Evolutionary conservation across 371 early-diverging fungal genomes (phyloP).

Genomic region (Mortierella sp.): DNA sequence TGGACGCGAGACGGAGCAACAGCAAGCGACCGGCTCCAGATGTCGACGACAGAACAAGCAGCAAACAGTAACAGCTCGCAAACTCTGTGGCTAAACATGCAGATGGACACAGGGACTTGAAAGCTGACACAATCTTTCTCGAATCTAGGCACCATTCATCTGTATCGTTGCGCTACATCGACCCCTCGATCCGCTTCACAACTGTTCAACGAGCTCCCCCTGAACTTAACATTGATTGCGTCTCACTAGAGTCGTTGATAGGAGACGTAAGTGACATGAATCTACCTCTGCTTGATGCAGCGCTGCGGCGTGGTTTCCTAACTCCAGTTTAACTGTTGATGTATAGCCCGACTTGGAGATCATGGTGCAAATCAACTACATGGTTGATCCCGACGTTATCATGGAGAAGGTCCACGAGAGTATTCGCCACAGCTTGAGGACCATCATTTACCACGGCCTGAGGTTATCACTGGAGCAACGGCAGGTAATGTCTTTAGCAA

Average conservation of each 20-base stretch:
- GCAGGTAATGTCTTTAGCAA: no score
- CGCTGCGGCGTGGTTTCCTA: no score
- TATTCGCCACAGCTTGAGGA: slow-evolving; percentile 25
- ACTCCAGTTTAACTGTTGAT: no score
- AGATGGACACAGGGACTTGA: no score
- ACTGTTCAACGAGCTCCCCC: slow-evolving; percentile 26
- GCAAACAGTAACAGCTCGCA: no score
- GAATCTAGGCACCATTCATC: no score
- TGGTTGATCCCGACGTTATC: slow-evolving; percentile 58
- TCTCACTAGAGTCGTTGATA: slow-evolving; percentile 30
- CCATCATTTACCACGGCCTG: slow-evolving; percentile 51
- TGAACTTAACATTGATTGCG: slow-evolving; percentile 25
- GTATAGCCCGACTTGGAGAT: slow-evolving; percentile 40
- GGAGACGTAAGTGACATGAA: slow-evolving; percentile 38
- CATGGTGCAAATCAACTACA: slow-evolving; percentile 62
- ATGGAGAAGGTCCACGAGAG: slow-evolving; percentile 46
- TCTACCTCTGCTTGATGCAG: no score
- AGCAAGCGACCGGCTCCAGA: no score
- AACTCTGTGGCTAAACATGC: no score
- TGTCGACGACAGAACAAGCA: no score
- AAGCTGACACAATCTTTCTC: no score
- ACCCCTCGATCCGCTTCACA: slow-evolving; percentile 27
- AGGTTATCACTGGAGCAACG: slow-evolving; percentile 7
- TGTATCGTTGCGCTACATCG: slow-evolving; percentile 18
- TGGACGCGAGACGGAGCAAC: no score